phyloP scores from a whole-genome alignment of 257 asterid genomes.

The Solanum virginianum region DNA sequence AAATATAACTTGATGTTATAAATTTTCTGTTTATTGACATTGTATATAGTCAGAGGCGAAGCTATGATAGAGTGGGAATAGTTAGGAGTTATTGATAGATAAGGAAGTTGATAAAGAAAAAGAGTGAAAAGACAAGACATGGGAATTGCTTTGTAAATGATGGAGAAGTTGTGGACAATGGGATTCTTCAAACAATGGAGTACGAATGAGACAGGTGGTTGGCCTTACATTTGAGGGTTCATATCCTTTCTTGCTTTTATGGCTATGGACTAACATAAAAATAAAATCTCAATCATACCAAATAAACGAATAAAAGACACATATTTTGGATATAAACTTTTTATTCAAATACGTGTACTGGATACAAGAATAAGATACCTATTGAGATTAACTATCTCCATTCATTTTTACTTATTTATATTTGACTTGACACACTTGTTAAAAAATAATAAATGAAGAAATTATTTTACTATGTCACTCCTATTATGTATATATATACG shows the following conservation, averaged over 20 bases:
- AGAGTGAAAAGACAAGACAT: background rate
- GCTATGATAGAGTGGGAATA: no score
- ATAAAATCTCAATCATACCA: background rate
- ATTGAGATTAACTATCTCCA: background rate
- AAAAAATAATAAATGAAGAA: no score
- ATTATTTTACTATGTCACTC: no score
- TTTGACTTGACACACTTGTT: no score
- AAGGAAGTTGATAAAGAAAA: background rate
- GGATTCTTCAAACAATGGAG: background rate
- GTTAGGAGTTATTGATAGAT: background rate
- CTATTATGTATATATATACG: no score
- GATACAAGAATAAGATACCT: background rate
- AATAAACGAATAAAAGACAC: background rate
- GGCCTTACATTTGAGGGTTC: background rate
- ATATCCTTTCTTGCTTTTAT: background rate
- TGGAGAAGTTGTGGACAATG: background rate
- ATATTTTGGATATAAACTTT: background rate
- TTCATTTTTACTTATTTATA: no score
- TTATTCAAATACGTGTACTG: background rate
- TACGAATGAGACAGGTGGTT: background rate
- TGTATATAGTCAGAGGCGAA: background rate
- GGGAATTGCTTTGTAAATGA: background rate
- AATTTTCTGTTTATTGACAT: background rate
- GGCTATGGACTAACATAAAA: background rate
- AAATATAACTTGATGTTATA: background rate